A percentile compares a stretch with the other conserved stretches of the same genome.
Conservation (phyloP, 2,329 filamentous ascomycete genomes). For the Didymella pomorum region DNA sequence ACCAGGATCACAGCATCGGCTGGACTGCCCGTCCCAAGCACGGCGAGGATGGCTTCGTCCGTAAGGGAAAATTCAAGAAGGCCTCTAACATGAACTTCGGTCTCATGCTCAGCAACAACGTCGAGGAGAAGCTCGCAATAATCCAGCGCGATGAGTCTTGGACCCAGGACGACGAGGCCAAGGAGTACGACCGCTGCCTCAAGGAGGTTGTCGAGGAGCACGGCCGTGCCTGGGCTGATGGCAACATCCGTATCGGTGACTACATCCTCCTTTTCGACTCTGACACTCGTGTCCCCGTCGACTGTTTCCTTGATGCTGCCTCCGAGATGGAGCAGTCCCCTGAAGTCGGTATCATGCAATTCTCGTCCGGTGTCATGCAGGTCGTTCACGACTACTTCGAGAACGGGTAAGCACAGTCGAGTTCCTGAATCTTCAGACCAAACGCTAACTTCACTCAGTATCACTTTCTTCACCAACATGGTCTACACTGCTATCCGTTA, state of each 20-base stretch:
- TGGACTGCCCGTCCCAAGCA: slow-evolving; percentile 57
- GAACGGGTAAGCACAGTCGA: slow-evolving; percentile 55
- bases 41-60: slow-evolving; percentile 34
- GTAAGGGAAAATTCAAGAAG: slow-evolving; percentile 43
- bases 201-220: slow-evolving; percentile 72
- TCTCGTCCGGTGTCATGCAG: slow-evolving; percentile 77
- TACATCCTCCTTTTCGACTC: slow-evolving; percentile 78
- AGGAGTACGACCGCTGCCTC: slow-evolving; percentile 49
- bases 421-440: neutral
- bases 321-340: slow-evolving; percentile 82
- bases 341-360: slow-evolving; percentile 79
- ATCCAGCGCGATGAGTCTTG: slow-evolving; percentile 48
- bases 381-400: slow-evolving; percentile 75
- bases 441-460: slow-evolving; percentile 46
- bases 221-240: slow-evolving; percentile 79
- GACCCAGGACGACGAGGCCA: slow-evolving; percentile 37
- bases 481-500: slow-evolving; percentile 76
- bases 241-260: slow-evolving; percentile 83
- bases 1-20: slow-evolving; percentile 57
- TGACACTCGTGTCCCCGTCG: slow-evolving; percentile 77
- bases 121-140: slow-evolving; percentile 65
- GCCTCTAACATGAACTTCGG: slow-evolving; percentile 78
- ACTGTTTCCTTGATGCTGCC: slow-evolving; percentile 78
- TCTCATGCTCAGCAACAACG: slow-evolving; percentile 66
- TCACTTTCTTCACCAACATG: slow-evolving; percentile 79